A percentile compares a stretch with the other conserved stretches of the same genome.
These are phyloP conservation scores for Pyrenophora seminiperda DNA, from an alignment of 2,329 filamentous ascomycete genomes.

Conservation along the genomic window DNA sequence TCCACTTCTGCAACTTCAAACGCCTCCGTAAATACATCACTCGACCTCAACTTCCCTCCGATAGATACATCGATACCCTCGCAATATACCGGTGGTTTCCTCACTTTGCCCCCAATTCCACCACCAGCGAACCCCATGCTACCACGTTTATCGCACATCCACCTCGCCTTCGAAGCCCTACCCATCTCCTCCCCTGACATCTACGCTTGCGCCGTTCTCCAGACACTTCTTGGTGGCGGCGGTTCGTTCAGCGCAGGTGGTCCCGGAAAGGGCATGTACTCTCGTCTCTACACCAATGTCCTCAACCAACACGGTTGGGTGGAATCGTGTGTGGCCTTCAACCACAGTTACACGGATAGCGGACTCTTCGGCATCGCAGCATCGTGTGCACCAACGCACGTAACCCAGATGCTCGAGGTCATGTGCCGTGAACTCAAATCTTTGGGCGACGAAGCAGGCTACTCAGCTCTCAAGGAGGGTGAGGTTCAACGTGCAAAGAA, in stretches of 20 bases:
- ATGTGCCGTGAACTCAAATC: constrained; percentile 89
- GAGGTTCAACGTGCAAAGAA: constrained; percentile 97
- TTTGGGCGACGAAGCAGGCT: constrained; percentile 76
- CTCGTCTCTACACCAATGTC: constrained; percentile 94
- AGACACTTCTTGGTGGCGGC: constrained; percentile 92
- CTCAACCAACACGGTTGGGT: constrained; percentile 98
- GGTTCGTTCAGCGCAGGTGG: constrained; percentile 97
- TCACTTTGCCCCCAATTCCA: constrained; percentile 80
- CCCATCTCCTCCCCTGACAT: constrained; percentile 91
- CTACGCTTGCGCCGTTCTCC: constrained; percentile 92
- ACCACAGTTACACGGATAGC: constrained; percentile 95
- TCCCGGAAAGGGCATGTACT: constrained; percentile 99
- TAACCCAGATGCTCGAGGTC: constrained; percentile 85
- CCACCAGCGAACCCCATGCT: constrained; percentile 76
- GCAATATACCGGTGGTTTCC: constrained; percentile 92
- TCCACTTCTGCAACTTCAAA: constrained; percentile 72
- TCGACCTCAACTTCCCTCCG: constrained; percentile 54
- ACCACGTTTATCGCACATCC: constrained; percentile 86
- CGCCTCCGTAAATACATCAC: constrained; percentile 57
- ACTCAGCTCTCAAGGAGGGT: constrained; percentile 68
- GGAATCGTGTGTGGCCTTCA: constrained; percentile 93
- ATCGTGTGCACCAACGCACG: constrained; percentile 78
- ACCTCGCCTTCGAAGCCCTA: constrained; percentile 93
- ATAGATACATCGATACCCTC: constrained; percentile 68
- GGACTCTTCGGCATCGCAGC: constrained; percentile 94